phyloP scores from a whole-genome alignment of 2,329 filamentous ascomycete genomes.

The Zymoseptoria passerinii region DNA sequence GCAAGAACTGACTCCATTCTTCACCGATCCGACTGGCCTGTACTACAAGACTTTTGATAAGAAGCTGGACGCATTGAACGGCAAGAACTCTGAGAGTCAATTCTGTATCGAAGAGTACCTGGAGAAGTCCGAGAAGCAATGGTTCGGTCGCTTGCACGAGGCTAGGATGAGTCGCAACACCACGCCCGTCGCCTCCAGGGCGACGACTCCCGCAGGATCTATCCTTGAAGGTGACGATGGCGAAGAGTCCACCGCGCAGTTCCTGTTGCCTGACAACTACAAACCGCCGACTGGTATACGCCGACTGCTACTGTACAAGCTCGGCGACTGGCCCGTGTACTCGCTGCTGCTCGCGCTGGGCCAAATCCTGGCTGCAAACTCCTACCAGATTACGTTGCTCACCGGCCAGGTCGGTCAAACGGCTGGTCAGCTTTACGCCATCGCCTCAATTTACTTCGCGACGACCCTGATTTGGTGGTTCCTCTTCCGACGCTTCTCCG shows the following conservation, averaged over 20 bases:
- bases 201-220: slow-evolving; percentile 31
- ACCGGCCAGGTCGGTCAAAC: slow-evolving; percentile 54
- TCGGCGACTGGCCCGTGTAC: slow-evolving; percentile 59
- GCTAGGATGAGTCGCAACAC: slow-evolving; percentile 48
- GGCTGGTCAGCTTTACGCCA: slow-evolving; percentile 51
- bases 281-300: slow-evolving; percentile 48
- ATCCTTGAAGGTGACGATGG: slow-evolving; percentile 35
- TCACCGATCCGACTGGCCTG: slow-evolving; percentile 55
- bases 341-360: slow-evolving; percentile 53
- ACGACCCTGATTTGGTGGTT: slow-evolving; percentile 56
- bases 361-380: slow-evolving; percentile 58
- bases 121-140: slow-evolving; percentile 57
- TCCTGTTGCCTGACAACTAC: slow-evolving; percentile 49
- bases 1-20: slow-evolving; percentile 60
- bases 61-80: slow-evolving; percentile 48
- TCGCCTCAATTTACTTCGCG: slow-evolving; percentile 51
- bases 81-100: slow-evolving; percentile 48
- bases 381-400: slow-evolving; percentile 60
- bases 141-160: slow-evolving; percentile 53
- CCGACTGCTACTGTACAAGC: slow-evolving; percentile 47
- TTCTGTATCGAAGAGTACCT: slow-evolving; percentile 60
- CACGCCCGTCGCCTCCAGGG: slow-evolving; percentile 22
- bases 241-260: slow-evolving; percentile 42
- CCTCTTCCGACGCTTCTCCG: slow-evolving; percentile 50
- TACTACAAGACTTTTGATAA: slow-evolving; percentile 53